These are phyloP conservation scores for Athelia psychrophila DNA, from an alignment of 1,284 basidiomycete species.

Conservation along the genomic window DNA sequence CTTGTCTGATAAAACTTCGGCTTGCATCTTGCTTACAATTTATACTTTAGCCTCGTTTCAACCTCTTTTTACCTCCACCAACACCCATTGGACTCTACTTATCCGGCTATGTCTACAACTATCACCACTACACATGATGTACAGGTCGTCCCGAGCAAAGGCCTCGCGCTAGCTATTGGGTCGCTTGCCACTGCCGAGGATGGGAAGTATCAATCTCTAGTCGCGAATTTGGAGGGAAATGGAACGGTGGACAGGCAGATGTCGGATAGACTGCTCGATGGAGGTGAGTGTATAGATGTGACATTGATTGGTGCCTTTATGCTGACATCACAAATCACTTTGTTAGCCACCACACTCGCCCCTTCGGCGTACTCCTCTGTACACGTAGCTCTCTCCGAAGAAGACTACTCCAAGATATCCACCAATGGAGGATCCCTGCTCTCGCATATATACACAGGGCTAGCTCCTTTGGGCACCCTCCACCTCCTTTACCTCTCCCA, in stretches of 20 bases:
- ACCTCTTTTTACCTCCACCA: too few relatives aligned
- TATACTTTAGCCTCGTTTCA: too few relatives aligned
- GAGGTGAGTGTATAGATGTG: slow-evolving; percentile 54
- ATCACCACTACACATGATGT: slow-evolving; percentile 7
- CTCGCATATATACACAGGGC: slow-evolving; percentile 51
- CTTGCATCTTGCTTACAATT: neutral
- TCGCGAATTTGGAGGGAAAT: slow-evolving; percentile 53
- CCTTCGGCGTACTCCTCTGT: slow-evolving; percentile 60
- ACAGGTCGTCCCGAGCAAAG: slow-evolving; percentile 29
- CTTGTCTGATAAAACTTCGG: neutral
- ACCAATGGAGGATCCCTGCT: slow-evolving; percentile 46
- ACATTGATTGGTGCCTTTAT: slow-evolving; percentile 2
- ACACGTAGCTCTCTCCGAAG: slow-evolving; percentile 55
- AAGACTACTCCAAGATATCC: slow-evolving; percentile 58
- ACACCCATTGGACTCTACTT: slow-evolving; percentile 10
- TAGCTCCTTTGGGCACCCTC: slow-evolving; percentile 65
- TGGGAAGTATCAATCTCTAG: slow-evolving; percentile 69
- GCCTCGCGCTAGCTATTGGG: slow-evolving; percentile 63
- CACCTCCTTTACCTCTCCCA: slow-evolving; percentile 54
- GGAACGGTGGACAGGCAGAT: slow-evolving; percentile 67
- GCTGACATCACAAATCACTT: slow-evolving; percentile 3
- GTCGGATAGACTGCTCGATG: slow-evolving; percentile 72
- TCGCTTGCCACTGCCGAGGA: slow-evolving; percentile 72
- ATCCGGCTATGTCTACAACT: slow-evolving; percentile 12
- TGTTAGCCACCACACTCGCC: slow-evolving; percentile 59